These are phyloP conservation scores for Phytophthora idaei DNA, from an alignment of 352 stramenopile species.

Conservation along the genomic window DNA sequence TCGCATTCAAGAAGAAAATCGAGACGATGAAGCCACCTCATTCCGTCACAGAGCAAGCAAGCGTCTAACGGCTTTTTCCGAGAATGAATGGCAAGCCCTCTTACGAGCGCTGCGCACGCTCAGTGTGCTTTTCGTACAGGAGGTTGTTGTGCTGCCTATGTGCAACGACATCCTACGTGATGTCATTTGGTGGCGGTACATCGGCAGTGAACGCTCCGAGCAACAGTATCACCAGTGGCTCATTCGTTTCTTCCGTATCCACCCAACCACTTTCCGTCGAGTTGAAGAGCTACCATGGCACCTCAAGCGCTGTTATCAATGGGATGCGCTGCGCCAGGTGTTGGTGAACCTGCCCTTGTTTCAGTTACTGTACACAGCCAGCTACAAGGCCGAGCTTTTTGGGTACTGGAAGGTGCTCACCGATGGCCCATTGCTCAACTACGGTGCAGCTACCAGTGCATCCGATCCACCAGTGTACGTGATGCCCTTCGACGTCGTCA, in stretches of 20 bases:
- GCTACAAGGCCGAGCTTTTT: conserved; percentile 92
- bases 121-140: conserved; percentile 81
- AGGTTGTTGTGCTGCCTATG: conserved; percentile 87
- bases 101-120: conserved; percentile 72
- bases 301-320: conserved; percentile 89
- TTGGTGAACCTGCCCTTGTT: conserved; percentile 93
- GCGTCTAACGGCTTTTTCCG: conserved; percentile 56
- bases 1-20: conserved; percentile 24
- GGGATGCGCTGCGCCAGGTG: conserved; percentile 84
- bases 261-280: conserved; percentile 79
- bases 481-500: conserved; percentile 91
- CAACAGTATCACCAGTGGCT: conserved; percentile 84
- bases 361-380: conserved; percentile 90
- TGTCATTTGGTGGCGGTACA: conserved; percentile 89
- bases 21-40: conserved; percentile 4
- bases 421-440: conserved; percentile 70
- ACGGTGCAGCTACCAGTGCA: conserved; percentile 35
- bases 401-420: conserved; percentile 90
- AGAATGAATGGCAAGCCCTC: conserved; percentile 74
- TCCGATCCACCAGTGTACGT: conserved; percentile 54
- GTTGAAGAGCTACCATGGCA: conserved; percentile 94
- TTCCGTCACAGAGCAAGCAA: conserved; percentile 38
- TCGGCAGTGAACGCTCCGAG: conserved; percentile 72
- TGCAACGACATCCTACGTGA: conserved; percentile 90
- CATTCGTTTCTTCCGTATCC: conserved; percentile 84